These are phyloP conservation scores for Musa itinerans DNA, from an alignment of 176 grass and related monocot genomes.

Conservation along the genomic window DNA sequence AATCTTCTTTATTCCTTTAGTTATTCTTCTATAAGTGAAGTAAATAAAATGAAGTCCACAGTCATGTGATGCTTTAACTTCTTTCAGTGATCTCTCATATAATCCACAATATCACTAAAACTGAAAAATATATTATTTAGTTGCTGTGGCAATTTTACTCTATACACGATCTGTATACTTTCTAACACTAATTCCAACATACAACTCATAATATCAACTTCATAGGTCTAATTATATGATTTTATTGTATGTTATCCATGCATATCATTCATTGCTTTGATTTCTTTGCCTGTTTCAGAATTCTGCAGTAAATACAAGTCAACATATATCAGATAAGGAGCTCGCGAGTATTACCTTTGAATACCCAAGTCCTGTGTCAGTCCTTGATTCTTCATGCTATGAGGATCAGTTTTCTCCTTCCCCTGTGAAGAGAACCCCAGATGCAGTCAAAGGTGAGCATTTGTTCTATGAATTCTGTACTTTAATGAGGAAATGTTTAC, in stretches of 20 bases:
- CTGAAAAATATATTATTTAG: too few relatives aligned
- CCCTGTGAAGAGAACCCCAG: slow-evolving; percentile 41
- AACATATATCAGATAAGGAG: slow-evolving; percentile 26
- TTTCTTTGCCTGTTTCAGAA: slow-evolving; percentile 28
- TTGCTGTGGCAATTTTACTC: too few relatives aligned
- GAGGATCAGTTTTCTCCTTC: slow-evolving; percentile 25
- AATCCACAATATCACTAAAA: too few relatives aligned
- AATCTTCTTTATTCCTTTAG: too few relatives aligned
- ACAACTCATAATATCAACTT: too few relatives aligned
- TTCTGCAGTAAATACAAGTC: slow-evolving; percentile 14
- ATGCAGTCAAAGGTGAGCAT: slow-evolving; percentile 74
- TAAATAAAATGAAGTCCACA: too few relatives aligned
- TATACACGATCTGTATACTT: too few relatives aligned
- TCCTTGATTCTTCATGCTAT: slow-evolving; percentile 76
- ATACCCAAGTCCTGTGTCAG: slow-evolving; percentile 57
- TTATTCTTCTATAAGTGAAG: too few relatives aligned
- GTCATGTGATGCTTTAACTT: too few relatives aligned
- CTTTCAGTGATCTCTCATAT: too few relatives aligned
- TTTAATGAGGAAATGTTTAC: slow-evolving; percentile 8
- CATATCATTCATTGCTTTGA: background rate
- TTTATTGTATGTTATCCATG: background rate
- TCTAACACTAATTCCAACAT: too few relatives aligned
- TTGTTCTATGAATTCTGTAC: slow-evolving; percentile 15
- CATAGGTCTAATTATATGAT: too few relatives aligned
- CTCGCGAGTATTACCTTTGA: background rate